Conservation (phyloP, 2,329 filamentous ascomycete genomes). For the Rutstroemia sp. region DNA sequence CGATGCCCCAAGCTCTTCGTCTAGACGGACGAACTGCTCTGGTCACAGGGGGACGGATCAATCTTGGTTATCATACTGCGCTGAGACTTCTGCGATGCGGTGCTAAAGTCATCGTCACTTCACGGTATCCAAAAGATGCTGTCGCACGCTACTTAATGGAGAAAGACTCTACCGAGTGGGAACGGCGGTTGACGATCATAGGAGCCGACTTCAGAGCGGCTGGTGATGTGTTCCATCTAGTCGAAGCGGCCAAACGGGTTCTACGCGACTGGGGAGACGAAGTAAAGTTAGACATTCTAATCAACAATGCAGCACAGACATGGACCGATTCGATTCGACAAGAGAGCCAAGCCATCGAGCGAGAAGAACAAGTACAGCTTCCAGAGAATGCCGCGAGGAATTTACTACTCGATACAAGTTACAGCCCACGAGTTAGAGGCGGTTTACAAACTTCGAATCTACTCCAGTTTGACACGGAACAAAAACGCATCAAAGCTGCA, state of each 20-base stretch:
- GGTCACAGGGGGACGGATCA: slow-evolving; percentile 14
- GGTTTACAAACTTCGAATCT: not conserved
- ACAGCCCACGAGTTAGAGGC: not conserved
- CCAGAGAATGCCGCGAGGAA: not conserved
- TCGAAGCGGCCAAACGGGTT: not conserved
- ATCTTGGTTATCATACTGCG: slow-evolving; percentile 14
- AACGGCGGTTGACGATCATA: slow-evolving; percentile 5
- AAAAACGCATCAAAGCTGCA: not conserved
- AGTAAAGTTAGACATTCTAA: slow-evolving; percentile 13
- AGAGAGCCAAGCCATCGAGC: slow-evolving; percentile 9
- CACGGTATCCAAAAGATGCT: slow-evolving; percentile 15
- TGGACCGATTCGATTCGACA: slow-evolving; percentile 13
- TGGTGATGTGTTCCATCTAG: not conserved
- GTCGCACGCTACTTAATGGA: slow-evolving; percentile 10
- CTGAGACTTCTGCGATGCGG: slow-evolving; percentile 13
- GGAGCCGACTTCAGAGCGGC: slow-evolving; percentile 6
- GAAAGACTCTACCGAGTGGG: slow-evolving; percentile 8
- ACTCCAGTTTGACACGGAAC: not conserved
- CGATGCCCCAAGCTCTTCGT: slow-evolving; percentile 11
- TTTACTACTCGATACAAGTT: not conserved
- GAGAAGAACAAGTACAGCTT: slow-evolving; percentile 1
- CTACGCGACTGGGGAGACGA: not conserved
- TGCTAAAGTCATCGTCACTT: slow-evolving; percentile 13
- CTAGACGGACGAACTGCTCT: slow-evolving; percentile 12
- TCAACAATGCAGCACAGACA: slow-evolving; percentile 18